phyloP scores from a whole-genome alignment of 164 flowering plant species.

The Santalum album region DNA sequence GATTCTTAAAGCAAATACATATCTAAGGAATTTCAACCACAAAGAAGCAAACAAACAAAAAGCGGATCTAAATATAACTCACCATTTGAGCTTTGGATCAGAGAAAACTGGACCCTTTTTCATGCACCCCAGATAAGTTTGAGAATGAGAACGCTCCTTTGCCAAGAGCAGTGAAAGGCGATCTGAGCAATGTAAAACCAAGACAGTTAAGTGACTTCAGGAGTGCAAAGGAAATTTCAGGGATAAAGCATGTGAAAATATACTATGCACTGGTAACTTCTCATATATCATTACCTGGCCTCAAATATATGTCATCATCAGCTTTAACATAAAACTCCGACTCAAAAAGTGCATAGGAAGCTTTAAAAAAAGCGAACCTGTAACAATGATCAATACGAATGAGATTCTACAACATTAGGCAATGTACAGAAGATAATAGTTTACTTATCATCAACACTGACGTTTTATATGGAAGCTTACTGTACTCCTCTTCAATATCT shows the following conservation, averaged over 20 bases:
- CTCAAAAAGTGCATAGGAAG: conserved; percentile 76
- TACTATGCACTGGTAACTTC: not conserved
- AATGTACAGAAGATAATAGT: conserved; percentile 1
- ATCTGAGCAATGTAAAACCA: conserved; percentile 34
- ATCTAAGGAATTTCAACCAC: too few relatives aligned
- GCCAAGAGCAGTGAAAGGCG: conserved; percentile 84
- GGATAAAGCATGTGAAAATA: not conserved
- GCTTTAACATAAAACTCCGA: conserved; percentile 94
- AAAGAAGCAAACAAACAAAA: too few relatives aligned
- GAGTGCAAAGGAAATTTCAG: not conserved
- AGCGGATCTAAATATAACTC: conserved; percentile 10
- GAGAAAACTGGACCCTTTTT: conserved; percentile 89
- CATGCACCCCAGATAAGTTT: conserved; percentile 90
- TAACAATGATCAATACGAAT: conserved; percentile 1
- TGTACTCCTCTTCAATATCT: conserved; percentile 86
- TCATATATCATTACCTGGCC: conserved; percentile 53
- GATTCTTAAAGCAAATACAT: too few relatives aligned
- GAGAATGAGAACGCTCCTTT: conserved; percentile 66
- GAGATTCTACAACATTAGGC: not conserved
- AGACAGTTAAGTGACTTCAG: not conserved
- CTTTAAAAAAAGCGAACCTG: conserved; percentile 84
- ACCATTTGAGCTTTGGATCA: conserved; percentile 88
- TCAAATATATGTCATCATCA: conserved; percentile 88
- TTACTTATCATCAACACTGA: conserved; percentile 28
- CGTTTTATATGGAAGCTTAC: conserved; percentile 96